Conservation (phyloP, 805 yeast species). For the Cephaloascus fragrans region DNA sequence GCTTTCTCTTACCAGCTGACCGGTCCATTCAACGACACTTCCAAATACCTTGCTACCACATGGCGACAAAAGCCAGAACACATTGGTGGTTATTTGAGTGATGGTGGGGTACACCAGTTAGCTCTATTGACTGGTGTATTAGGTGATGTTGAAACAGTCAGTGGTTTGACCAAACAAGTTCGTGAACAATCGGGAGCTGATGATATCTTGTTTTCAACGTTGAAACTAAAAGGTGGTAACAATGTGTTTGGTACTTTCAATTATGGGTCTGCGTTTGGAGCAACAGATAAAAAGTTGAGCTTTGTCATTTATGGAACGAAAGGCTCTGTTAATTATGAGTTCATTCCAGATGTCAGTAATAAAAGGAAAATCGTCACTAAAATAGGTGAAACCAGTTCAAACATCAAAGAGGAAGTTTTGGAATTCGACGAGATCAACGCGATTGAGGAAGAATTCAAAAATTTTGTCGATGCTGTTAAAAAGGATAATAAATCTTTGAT, state of each 20-base stretch:
- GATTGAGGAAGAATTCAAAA: slow-evolving; percentile 35
- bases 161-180: slow-evolving; percentile 72
- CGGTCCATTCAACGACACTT: slow-evolving; percentile 55
- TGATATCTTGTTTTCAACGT: slow-evolving; percentile 68
- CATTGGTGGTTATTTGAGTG: slow-evolving; percentile 85
- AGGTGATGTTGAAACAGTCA: slow-evolving; percentile 62
- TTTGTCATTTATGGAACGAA: slow-evolving; percentile 70
- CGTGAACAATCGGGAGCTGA: slow-evolving; percentile 72
- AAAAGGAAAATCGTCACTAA: slow-evolving; percentile 29
- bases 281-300: slow-evolving; percentile 56
- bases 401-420: slow-evolving; percentile 18
- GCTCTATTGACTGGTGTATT: slow-evolving; percentile 77
- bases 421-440: slow-evolving; percentile 35
- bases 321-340: slow-evolving; percentile 66
- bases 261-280: slow-evolving; percentile 82
- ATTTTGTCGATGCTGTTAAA: slow-evolving; percentile 47
- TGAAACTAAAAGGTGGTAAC: slow-evolving; percentile 46
- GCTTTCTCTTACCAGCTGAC: slow-evolving; percentile 68
- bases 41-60: slow-evolving; percentile 55
- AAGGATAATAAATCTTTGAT: slow-evolving; percentile 51
- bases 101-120: slow-evolving; percentile 95
- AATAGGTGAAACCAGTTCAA: slow-evolving; percentile 16
- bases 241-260: slow-evolving; percentile 73
- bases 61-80: slow-evolving; percentile 93
- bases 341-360: no score